Percentiles rank a stretch among this genome's conserved stretches.
Conservation (phyloP, 2,329 filamentous ascomycete species). For the Calonectria hawksworthii region DNA sequence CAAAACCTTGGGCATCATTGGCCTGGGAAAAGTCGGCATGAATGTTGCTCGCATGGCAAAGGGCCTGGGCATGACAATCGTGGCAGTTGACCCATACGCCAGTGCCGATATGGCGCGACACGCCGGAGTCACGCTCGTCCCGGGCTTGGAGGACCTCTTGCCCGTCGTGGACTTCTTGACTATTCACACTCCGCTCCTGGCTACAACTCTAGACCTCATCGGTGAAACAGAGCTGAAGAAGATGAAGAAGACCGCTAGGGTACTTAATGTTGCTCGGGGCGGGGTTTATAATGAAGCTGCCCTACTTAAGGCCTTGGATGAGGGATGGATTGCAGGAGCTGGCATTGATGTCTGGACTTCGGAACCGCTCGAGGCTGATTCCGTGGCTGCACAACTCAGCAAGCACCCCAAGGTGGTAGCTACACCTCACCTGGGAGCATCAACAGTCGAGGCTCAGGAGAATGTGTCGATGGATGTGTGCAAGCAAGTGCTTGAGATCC, state of each 20-base stretch:
- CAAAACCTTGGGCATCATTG: conserved; percentile 83
- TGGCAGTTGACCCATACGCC: conserved; percentile 84
- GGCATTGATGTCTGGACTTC: conserved; percentile 85
- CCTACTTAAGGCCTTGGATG: conserved; percentile 77
- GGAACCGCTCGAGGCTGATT: conserved; percentile 72
- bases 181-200: conserved; percentile 84
- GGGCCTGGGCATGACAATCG: conserved; percentile 81
- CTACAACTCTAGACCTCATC: conserved; percentile 82
- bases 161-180: conserved; percentile 81
- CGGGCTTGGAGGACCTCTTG: conserved; percentile 71
- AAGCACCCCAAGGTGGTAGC: conserved; percentile 80
- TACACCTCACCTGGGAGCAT: conserved; percentile 85
- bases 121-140: conserved; percentile 75
- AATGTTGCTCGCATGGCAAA: conserved; percentile 85
- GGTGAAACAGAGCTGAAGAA: conserved; percentile 73
- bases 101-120: conserved; percentile 78
- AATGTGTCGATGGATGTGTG: conserved; percentile 88
- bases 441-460: conserved; percentile 86
- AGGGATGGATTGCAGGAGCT: conserved; percentile 80
- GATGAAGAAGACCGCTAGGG: conserved; percentile 81
- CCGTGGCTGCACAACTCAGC: conserved; percentile 73
- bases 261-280: conserved; percentile 85
- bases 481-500: conserved; percentile 81
- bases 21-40: conserved; percentile 86
- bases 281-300: conserved; percentile 85